Percentiles rank a stretch among this genome's conserved stretches.
Conservation (phyloP, 495 filamentous ascomycete genomes). For the Cenococcum geophilum region DNA sequence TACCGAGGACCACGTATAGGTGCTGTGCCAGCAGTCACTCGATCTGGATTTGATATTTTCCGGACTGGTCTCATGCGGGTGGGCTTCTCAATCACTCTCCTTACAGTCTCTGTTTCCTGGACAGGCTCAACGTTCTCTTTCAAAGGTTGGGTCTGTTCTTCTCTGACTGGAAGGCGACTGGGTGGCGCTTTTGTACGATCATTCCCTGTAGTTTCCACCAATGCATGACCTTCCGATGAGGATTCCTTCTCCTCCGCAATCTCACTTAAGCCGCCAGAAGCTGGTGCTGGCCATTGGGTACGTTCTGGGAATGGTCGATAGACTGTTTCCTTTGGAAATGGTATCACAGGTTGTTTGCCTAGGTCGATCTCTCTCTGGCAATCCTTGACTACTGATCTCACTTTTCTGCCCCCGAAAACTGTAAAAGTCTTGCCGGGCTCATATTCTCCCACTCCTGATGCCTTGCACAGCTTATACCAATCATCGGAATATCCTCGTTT, state of each 20-base stretch:
- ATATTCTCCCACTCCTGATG: slow-evolving; percentile 40
- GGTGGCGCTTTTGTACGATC: slow-evolving; percentile 22
- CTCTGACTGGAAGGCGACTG: slow-evolving; percentile 8
- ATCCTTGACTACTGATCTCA: slow-evolving; percentile 37
- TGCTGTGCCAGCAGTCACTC: slow-evolving; percentile 25
- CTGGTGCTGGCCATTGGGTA: slow-evolving; percentile 23
- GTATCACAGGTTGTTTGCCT: slow-evolving; percentile 37
- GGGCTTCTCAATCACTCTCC: slow-evolving; percentile 20
- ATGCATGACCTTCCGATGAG: slow-evolving; percentile 29
- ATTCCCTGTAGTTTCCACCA: slow-evolving; percentile 32
- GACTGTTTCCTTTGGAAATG: slow-evolving; percentile 37
- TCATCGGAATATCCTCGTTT: slow-evolving; percentile 38
- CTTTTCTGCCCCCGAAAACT: slow-evolving; percentile 34
- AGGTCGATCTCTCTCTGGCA: slow-evolving; percentile 37
- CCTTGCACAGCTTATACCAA: slow-evolving; percentile 39
- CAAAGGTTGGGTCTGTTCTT: slow-evolving; percentile 7
- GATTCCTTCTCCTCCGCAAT: slow-evolving; percentile 35
- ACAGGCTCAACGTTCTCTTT: slow-evolving; percentile 32
- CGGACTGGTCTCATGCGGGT: slow-evolving; percentile 27
- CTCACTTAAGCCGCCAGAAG: slow-evolving; percentile 25
- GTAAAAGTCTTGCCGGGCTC: slow-evolving; percentile 36
- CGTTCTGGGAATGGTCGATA: slow-evolving; percentile 35
- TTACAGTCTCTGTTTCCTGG: slow-evolving; percentile 16
- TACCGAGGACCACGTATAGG: slow-evolving; percentile 17
- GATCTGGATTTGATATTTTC: slow-evolving; percentile 27